Evolutionary conservation across 2,329 filamentous ascomycete genomes (phyloP), one percentile per base, ranked within the genome.

Genomic region (Seiridium unicorne): DNA sequence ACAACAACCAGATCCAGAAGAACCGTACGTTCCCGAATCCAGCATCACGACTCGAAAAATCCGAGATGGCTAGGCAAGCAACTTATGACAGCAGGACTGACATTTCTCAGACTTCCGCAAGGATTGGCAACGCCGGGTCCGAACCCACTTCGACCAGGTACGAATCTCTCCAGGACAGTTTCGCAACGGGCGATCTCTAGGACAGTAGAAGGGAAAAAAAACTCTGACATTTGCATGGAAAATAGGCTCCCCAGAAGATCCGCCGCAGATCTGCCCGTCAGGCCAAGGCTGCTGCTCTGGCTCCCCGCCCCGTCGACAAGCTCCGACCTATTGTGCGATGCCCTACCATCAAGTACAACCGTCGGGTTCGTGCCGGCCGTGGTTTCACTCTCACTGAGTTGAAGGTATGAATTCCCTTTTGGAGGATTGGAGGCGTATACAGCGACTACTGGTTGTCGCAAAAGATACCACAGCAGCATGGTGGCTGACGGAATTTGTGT

Each of bases 91-190:
- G 36, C 68, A 72, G 71, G 72, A 77, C 81, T 81, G 73, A 80
- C 72, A 64, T 62, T 66, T 64, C 68, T 34, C 76, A 95, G 91
- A 97, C 81, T 97, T 97, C 92, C 93, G 92, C 85, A 97, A 97
- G 92, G 93, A 99, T 88, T 99, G 95, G 95, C 93, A 98, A 84
- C 92, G 93, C 85, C 92, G 93, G 84, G 95, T 99, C 79, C 92
- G 93, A 84, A 91, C 92, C 83, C 95, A 99, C 88, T 99, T 99
- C 86, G 93, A 99, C 87, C 95, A 98, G 93, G 94, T 96, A 60
- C 49, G 58, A 61, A 51, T 56, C 32, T 49, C 62, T 66, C 69
- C 65, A 65, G 68, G 44, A 63, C 44, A 44, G 18, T 26, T 26
- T 26, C 18, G 18, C 18, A 26, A 26, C 18, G 18, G 18, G 18